Percentiles rank a stretch among this genome's conserved stretches.
Conservation (phyloP, 306 rosid species). For the Prunus persica region DNA sequence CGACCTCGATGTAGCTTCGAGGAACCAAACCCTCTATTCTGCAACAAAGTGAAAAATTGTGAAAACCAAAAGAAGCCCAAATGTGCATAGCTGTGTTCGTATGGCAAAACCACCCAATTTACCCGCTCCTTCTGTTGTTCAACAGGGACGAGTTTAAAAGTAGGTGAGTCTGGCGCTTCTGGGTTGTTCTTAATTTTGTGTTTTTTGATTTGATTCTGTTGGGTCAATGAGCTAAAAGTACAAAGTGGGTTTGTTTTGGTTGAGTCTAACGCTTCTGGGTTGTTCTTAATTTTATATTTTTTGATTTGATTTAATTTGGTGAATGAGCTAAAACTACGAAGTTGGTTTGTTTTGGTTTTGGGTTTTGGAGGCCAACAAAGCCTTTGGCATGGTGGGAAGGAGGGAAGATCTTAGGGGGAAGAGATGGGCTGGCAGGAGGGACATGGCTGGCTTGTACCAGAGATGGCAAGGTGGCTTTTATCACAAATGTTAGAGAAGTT, state of each 20-base stretch:
- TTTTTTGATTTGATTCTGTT: neutral
- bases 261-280: constrained; percentile 6
- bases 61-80: neutral
- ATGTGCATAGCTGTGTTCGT: constrained; percentile 71
- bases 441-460: constrained; percentile 68
- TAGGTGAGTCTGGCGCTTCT: constrained; percentile 36
- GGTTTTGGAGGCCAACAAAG: constrained; percentile 45
- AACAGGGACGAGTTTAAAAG: constrained; percentile 58
- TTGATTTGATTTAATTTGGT: neutral
- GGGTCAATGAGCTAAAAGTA: neutral
- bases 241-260: constrained; percentile 2
- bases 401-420: constrained; percentile 58
- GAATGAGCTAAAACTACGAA: neutral
- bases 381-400: constrained; percentile 72
- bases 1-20: neutral
- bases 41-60: neutral
- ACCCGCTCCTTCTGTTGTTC: constrained; percentile 53
- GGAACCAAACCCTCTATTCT: neutral
- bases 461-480: constrained; percentile 59
- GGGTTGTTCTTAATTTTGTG: neutral
- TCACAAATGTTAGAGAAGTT: constrained; percentile 74
- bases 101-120: constrained; percentile 67
- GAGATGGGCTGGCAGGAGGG: constrained; percentile 61
- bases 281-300: neutral
- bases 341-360: neutral